A percentile compares a stretch with the other conserved stretches of the same genome.
phyloP scores from a whole-genome alignment of 768 basidiomycete species.

The Nidularia sp. region DNA sequence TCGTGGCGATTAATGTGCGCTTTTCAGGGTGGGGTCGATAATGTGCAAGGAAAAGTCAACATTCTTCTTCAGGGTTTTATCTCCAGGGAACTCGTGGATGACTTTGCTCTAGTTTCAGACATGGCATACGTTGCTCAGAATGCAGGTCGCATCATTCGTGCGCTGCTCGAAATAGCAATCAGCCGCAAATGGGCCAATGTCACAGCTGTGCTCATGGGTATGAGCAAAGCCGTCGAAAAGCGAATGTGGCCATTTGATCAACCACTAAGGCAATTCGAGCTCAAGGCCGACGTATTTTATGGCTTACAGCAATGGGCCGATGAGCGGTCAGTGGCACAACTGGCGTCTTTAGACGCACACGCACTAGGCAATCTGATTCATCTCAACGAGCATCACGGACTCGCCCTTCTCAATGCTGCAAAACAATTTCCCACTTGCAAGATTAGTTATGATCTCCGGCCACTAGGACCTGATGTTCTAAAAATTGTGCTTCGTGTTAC shows the following conservation, averaged over 20 bases:
- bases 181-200: slow-evolving; percentile 89
- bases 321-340: slow-evolving; percentile 70
- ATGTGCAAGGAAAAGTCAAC: slow-evolving; percentile 81
- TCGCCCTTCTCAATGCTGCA: slow-evolving; percentile 73
- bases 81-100: slow-evolving; percentile 75
- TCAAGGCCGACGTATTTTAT: slow-evolving; percentile 76
- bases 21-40: slow-evolving; percentile 54
- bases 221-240: slow-evolving; percentile 92
- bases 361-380: slow-evolving; percentile 79
- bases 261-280: slow-evolving; percentile 76
- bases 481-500: slow-evolving; percentile 63
- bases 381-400: slow-evolving; percentile 82
- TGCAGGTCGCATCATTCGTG: slow-evolving; percentile 90
- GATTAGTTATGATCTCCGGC: slow-evolving; percentile 68
- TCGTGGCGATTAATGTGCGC: background rate
- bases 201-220: slow-evolving; percentile 73
- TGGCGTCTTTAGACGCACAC: slow-evolving; percentile 61
- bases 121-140: slow-evolving; percentile 94
- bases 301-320: slow-evolving; percentile 78
- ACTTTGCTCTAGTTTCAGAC: slow-evolving; percentile 96
- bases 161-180: slow-evolving; percentile 90
- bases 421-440: slow-evolving; percentile 77
- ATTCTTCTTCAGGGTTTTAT: slow-evolving; percentile 91
- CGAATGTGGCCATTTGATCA: slow-evolving; percentile 95
- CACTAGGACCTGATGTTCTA: slow-evolving; percentile 81